Evolutionary conservation across 345 rosid species (phyloP).

Genomic region (Erysimum cheiranthoides): DNA sequence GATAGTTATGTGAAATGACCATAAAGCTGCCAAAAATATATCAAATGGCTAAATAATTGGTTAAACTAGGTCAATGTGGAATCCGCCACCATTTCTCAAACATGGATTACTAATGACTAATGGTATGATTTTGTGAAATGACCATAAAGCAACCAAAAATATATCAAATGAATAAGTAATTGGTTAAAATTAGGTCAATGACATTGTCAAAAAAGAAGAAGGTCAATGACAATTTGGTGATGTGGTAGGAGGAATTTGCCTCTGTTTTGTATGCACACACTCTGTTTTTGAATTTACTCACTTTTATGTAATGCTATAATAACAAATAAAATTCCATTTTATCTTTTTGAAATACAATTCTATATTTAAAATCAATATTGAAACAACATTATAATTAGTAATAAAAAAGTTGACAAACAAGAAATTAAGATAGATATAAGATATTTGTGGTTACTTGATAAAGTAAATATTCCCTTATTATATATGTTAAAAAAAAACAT

Average conservation of each 20-base stretch:
- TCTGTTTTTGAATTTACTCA: background rate
- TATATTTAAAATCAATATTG: background rate
- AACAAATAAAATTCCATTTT: background rate
- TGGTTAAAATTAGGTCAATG: background rate
- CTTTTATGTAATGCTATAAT: background rate
- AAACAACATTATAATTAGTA: background rate
- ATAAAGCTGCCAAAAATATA: too few relatives aligned
- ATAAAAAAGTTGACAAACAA: background rate
- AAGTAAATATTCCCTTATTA: background rate
- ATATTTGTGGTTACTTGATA: background rate
- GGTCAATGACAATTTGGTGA: background rate
- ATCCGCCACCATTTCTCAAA: background rate
- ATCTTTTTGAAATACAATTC: background rate
- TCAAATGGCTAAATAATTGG: background rate
- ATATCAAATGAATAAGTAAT: background rate
- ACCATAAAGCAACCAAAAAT: background rate
- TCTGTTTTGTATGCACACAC: background rate
- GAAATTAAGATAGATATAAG: background rate
- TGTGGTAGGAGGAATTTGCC: background rate
- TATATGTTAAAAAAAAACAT: background rate
- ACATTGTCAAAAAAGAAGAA: background rate
- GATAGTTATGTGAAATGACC: background rate
- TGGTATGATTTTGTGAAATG: background rate
- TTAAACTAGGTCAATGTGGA: constrained; percentile 8
- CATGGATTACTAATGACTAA: background rate